Evolutionary conservation across 1,284 basidiomycete genomes (phyloP).

Genomic region (Tremellales sp.): DNA sequence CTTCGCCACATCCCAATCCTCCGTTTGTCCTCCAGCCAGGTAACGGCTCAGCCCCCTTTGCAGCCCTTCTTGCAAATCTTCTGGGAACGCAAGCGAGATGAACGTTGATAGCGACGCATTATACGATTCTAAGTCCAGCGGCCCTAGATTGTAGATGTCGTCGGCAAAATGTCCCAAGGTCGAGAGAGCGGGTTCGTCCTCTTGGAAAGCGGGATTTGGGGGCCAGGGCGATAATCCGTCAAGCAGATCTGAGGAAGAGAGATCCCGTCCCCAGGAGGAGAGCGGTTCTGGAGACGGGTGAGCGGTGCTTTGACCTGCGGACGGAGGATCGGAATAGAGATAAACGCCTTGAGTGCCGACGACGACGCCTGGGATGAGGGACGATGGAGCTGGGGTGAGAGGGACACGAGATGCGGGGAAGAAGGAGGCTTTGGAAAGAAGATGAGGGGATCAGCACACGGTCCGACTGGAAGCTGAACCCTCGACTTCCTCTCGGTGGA

Average conservation of each 20-base stretch:
- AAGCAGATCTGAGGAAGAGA: constrained; percentile 22
- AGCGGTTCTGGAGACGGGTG: constrained; percentile 35
- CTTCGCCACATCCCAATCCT: constrained; percentile 26
- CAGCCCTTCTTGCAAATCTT: constrained; percentile 6
- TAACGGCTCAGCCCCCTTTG: constrained; percentile 18
- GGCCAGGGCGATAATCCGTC: constrained; percentile 28
- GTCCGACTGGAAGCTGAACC: too few relatives aligned
- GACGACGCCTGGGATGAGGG: constrained; percentile 1
- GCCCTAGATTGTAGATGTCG: constrained; percentile 31
- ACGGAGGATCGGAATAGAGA: constrained; percentile 15
- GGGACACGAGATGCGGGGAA: neutral
- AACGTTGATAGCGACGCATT: constrained; percentile 24
- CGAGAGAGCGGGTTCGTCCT: constrained; percentile 18
- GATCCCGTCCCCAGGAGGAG: constrained; percentile 31
- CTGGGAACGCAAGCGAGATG: constrained; percentile 22
- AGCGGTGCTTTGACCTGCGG: constrained; percentile 17
- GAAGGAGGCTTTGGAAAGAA: too few relatives aligned
- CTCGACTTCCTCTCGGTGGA: too few relatives aligned
- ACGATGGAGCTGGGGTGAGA: neutral
- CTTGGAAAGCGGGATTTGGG: constrained; percentile 11
- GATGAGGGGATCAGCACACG: too few relatives aligned
- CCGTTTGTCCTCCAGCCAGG: constrained; percentile 4
- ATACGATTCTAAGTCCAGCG: constrained; percentile 16
- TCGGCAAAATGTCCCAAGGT: constrained; percentile 35
- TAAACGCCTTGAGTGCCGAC: constrained; percentile 4